Percentiles rank a stretch among this genome's conserved stretches.
These are phyloP conservation scores for Gracilariopsis chorda DNA, from an alignment of 23 red algal genomes.

Conservation along the genomic window DNA sequence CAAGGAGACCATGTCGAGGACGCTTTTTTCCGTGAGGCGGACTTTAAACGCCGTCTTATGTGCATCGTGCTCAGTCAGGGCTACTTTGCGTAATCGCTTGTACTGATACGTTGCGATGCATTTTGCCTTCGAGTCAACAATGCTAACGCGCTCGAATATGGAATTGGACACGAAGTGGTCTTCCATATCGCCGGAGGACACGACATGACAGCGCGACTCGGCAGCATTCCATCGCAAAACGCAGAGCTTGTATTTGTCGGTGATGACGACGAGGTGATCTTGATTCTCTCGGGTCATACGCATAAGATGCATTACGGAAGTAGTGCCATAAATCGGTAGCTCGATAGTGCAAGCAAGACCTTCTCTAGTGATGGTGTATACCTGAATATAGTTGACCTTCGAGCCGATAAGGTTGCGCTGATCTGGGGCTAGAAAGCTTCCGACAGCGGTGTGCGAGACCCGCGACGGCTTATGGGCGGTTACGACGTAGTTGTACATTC, in stretches of 20 bases:
- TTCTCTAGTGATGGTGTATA: slow-evolving; percentile 72
- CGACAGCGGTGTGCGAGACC: slow-evolving; percentile 80
- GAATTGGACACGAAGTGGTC: slow-evolving; percentile 60
- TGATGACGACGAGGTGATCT: slow-evolving; percentile 85
- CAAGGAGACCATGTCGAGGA: slow-evolving; percentile 89
- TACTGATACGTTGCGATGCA: slow-evolving; percentile 85
- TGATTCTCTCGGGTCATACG: slow-evolving; percentile 31
- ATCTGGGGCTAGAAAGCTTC: slow-evolving; percentile 77
- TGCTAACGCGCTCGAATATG: slow-evolving; percentile 52
- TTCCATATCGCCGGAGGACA: slow-evolving; percentile 71
- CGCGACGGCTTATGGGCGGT: slow-evolving; percentile 87
- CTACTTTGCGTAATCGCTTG: slow-evolving; percentile 76
- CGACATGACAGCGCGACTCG: slow-evolving; percentile 58
- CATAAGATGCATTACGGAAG: slow-evolving; percentile 69
- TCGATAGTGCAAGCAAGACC: slow-evolving; percentile 70
- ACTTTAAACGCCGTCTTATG: slow-evolving; percentile 92
- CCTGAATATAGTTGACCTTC: slow-evolving; percentile 77
- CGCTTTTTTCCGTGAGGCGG: slow-evolving; percentile 59
- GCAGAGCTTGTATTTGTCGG: slow-evolving; percentile 80
- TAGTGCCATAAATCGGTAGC: slow-evolving; percentile 82
- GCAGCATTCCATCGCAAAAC: slow-evolving; percentile 76
- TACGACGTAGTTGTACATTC: slow-evolving; percentile 97
- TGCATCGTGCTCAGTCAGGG: slow-evolving; percentile 63
- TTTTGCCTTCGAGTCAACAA: slow-evolving; percentile 71
- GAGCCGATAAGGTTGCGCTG: slow-evolving; percentile 68